Conservation (phyloP, 2,329 filamentous ascomycete species). For the Colletotrichum brevisporum region DNA sequence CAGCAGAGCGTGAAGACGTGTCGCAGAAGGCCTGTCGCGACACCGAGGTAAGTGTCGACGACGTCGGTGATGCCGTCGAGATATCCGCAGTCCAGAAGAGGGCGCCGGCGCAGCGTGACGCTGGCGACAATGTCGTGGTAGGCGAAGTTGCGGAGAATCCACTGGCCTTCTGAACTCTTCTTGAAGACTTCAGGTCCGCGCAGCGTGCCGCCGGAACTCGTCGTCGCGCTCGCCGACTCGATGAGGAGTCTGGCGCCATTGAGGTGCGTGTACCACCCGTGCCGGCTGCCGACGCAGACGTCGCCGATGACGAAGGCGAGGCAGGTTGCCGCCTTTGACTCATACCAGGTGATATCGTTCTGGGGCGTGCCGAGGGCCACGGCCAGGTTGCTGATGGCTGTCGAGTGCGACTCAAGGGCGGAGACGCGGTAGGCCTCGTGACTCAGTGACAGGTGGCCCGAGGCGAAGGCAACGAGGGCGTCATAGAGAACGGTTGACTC, state of each 20-base stretch:
- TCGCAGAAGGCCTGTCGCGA: conserved; percentile 35
- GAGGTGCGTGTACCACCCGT: conserved; percentile 37
- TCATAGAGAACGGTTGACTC: conserved; percentile 39
- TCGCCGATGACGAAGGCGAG: conserved; percentile 37
- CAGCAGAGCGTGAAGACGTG: conserved; percentile 24
- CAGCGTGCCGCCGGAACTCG: conserved; percentile 13
- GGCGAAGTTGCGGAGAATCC: conserved; percentile 42
- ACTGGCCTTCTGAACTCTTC: conserved; percentile 38
- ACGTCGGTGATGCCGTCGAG: conserved; percentile 40
- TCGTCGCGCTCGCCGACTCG: conserved; percentile 18
- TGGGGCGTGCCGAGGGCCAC: conserved; percentile 26
- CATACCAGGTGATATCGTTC: conserved; percentile 32
- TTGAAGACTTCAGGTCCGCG: conserved; percentile 36
- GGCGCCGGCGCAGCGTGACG: conserved; percentile 31
- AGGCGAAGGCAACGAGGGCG: conserved; percentile 36
- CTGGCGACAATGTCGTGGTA: conserved; percentile 41
- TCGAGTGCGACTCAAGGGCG: conserved; percentile 32
- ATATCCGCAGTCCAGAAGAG: conserved; percentile 36
- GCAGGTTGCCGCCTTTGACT: conserved; percentile 37
- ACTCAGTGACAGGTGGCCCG: conserved; percentile 35
- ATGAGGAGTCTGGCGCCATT: conserved; percentile 39
- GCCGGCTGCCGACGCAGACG: conserved; percentile 27
- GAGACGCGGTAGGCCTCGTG: conserved; percentile 24
- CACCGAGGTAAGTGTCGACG: conserved; percentile 40
- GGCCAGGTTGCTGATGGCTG: conserved; percentile 31